These are phyloP conservation scores for Ophiosphaerella korrae DNA, from an alignment of 2,329 filamentous ascomycete species.

Conservation along the genomic window DNA sequence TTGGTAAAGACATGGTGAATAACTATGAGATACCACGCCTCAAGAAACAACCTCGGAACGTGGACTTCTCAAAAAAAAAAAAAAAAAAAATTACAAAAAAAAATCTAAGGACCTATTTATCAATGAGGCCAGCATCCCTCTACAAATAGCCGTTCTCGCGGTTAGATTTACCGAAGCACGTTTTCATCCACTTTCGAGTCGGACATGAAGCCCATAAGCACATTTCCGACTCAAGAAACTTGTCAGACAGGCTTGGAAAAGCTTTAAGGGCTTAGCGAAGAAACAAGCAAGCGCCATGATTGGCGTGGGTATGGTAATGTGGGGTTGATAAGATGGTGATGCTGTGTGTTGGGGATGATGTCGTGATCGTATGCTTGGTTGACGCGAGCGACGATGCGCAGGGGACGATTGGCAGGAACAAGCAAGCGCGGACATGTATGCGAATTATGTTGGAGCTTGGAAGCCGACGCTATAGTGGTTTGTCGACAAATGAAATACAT, in stretches of 20 bases:
- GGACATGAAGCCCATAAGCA: constrained; percentile 3
- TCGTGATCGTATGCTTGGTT: constrained; percentile 30
- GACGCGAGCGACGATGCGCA: constrained; percentile 14
- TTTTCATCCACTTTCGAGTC: not conserved
- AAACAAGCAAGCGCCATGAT: constrained; percentile 17
- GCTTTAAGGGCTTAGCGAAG: constrained; percentile 16
- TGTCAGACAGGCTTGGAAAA: constrained; percentile 5
- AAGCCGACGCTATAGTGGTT: too few species aligned
- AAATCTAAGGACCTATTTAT: too few species aligned
- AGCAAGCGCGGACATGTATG: not conserved
- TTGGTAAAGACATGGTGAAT: not conserved
- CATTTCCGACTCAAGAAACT: constrained; percentile 8
- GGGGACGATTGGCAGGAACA: not conserved
- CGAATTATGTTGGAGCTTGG: too few species aligned
- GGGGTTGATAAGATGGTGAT: constrained; percentile 3
- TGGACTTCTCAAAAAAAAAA: not conserved
- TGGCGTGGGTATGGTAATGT: constrained; percentile 17
- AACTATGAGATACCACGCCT: not conserved
- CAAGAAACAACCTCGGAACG: not conserved
- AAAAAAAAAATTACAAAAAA: too few species aligned
- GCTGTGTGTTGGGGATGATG: constrained; percentile 14
- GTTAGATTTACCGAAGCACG: not conserved
- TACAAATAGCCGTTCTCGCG: not conserved
- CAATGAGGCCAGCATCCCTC: too few species aligned
- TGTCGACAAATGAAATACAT: too few species aligned